A percentile compares a stretch with the other conserved stretches of the same genome.
Conservation (phyloP, 106 monocot species). For the Gastrodia elata region DNA sequence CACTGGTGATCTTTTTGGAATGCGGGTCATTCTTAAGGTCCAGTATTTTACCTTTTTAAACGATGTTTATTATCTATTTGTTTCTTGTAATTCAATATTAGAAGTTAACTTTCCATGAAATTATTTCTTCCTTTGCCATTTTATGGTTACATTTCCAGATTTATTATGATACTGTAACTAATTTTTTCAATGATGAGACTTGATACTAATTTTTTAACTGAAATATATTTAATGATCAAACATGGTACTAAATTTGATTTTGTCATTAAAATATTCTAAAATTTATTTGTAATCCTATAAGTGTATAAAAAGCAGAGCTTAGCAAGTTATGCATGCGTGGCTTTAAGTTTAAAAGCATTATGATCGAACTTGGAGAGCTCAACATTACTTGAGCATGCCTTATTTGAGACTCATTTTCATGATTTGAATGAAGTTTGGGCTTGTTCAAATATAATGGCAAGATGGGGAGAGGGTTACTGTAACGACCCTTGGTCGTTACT, state of each 20-base stretch:
- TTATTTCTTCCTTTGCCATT: not conserved
- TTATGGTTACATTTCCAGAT: not conserved
- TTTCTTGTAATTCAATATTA: not conserved
- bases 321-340: not conserved
- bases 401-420: not conserved
- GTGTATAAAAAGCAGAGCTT: not conserved
- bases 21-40: conserved; percentile 91
- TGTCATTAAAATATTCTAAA: not conserved
- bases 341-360: too few species aligned
- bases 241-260: not conserved
- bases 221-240: not conserved
- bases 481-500: too few species aligned
- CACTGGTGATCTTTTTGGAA: conserved; percentile 77
- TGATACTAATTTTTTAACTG: not conserved
- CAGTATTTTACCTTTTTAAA: not conserved
- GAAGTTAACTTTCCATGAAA: not conserved
- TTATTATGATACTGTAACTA: not conserved
- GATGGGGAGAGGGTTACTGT: not conserved
- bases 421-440: not conserved
- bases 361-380: not conserved
- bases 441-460: not conserved
- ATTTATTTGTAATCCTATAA: not conserved
- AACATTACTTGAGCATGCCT: not conserved
- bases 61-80: not conserved
- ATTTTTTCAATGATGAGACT: not conserved